These are phyloP conservation scores for Casuarina equisetifolia DNA, from an alignment of 306 rosid genomes.

Conservation along the genomic window DNA sequence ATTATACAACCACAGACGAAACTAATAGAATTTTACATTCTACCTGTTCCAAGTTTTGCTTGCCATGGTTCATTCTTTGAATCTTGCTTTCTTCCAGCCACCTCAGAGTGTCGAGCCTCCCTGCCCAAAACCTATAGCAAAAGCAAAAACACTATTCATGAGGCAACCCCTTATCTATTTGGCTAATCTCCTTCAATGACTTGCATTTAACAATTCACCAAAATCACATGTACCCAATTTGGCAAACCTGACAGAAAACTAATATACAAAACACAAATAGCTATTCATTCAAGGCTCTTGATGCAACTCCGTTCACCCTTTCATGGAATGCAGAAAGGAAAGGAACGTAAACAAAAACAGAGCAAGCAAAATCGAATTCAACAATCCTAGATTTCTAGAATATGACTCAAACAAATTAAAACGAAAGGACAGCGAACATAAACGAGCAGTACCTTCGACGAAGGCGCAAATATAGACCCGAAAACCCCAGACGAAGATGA, in stretches of 20 bases:
- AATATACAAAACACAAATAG: neutral
- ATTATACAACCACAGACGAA: neutral
- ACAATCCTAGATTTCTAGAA: neutral
- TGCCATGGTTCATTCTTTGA: slow-evolving; percentile 35
- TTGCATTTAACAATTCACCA: neutral
- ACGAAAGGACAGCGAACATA: neutral
- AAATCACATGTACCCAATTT: neutral
- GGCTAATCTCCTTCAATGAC: neutral
- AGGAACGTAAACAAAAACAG: neutral
- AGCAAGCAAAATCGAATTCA: slow-evolving; percentile 18
- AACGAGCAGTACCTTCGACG: slow-evolving; percentile 48
- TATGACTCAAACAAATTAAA: neutral
- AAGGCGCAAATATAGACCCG: slow-evolving; percentile 52
- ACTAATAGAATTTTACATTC: slow-evolving; percentile 16
- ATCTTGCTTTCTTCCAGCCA: slow-evolving; percentile 37
- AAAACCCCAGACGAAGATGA: slow-evolving; percentile 61
- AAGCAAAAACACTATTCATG: slow-evolving; percentile 22
- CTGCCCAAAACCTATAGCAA: slow-evolving; percentile 58
- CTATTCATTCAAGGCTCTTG: neutral
- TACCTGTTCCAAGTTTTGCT: slow-evolving; percentile 47
- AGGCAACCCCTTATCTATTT: neutral
- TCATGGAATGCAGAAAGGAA: slow-evolving; percentile 4
- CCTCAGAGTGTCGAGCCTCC: slow-evolving; percentile 55
- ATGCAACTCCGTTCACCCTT: neutral
- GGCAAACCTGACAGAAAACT: neutral